Conservation (phyloP, 257 asterid genomes). For the Linderniella brevidens region DNA sequence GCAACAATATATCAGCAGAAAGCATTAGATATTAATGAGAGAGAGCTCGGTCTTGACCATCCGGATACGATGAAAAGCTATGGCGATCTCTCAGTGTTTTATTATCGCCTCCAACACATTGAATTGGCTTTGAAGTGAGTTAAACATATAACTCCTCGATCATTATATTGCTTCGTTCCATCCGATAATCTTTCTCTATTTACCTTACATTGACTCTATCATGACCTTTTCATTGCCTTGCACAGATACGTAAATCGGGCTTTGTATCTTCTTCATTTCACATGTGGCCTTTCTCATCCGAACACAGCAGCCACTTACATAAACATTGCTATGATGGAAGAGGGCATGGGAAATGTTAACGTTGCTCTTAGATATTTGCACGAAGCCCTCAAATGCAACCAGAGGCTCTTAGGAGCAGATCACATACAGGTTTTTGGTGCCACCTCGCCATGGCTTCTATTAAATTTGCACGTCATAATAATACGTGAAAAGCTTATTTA, state of each 20-base stretch:
- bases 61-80: slow-evolving; percentile 99
- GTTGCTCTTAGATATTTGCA: slow-evolving; percentile 97
- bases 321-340: slow-evolving; percentile 99
- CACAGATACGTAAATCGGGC: slow-evolving; percentile 98
- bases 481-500: too few relatives aligned
- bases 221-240: slow-evolving; percentile 11
- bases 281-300: slow-evolving; percentile 98
- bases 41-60: slow-evolving; percentile 99
- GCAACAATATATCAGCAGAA: slow-evolving; percentile 98
- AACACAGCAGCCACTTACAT: slow-evolving; percentile 98
- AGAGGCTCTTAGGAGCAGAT: slow-evolving; percentile 78
- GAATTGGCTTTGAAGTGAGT: slow-evolving; percentile 95
- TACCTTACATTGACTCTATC: not conserved
- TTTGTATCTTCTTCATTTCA: slow-evolving; percentile 84
- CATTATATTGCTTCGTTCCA: not conserved
- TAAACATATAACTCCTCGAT: slow-evolving; percentile 11
- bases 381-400: slow-evolving; percentile 97
- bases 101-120: slow-evolving; percentile 97
- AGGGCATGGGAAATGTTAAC: slow-evolving; percentile 98
- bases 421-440: slow-evolving; percentile 66
- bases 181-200: not conserved
- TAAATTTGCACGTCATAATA: too few relatives aligned
- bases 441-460: not conserved
- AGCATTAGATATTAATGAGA: slow-evolving; percentile 94
- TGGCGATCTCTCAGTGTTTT: slow-evolving; percentile 96